phyloP scores from a whole-genome alignment of 2,329 filamentous ascomycete species.

The Diaporthe sp. region DNA sequence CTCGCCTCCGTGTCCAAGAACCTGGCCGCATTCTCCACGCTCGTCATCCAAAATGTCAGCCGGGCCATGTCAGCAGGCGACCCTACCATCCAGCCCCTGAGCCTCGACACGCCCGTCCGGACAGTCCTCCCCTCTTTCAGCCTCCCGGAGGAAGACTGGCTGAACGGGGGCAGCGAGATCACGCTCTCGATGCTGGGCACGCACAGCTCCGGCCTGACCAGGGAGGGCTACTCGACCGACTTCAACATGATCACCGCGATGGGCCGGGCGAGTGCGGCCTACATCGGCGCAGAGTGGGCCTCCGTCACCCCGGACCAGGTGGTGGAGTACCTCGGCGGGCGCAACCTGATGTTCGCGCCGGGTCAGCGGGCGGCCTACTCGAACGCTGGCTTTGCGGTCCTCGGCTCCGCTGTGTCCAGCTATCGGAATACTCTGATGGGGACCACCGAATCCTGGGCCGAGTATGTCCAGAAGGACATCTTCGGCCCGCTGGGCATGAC shows the following conservation, averaged over 20 bases:
- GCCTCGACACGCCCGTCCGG: not conserved
- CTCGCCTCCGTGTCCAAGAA: not conserved
- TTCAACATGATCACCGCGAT: not conserved
- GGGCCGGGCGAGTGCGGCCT: not conserved
- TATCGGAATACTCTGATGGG: not conserved
- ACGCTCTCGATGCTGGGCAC: slow-evolving; percentile 1
- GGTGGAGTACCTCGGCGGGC: not conserved
- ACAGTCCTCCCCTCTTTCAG: not conserved
- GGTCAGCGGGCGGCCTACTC: slow-evolving; percentile 6
- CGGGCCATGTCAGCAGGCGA: not conserved
- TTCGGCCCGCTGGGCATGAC: not conserved
- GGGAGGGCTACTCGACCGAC: slow-evolving; percentile 5
- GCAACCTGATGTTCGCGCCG: not conserved
- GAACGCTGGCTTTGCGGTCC: not conserved
- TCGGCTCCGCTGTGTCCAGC: not conserved
- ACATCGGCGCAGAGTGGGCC: not conserved
- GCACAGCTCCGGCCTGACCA: not conserved
- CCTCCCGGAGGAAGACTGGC: not conserved
- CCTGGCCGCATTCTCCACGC: not conserved
- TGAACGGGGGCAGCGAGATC: not conserved
- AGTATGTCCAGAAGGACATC: not conserved
- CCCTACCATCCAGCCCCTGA: not conserved
- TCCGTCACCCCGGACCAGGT: not conserved
- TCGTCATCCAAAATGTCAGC: not conserved
- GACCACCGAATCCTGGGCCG: not conserved